A percentile compares a stretch with the other conserved stretches of the same genome.
Evolutionary conservation across 768 basidiomycete species (phyloP).

Genomic region (Suillus ampliporus): DNA sequence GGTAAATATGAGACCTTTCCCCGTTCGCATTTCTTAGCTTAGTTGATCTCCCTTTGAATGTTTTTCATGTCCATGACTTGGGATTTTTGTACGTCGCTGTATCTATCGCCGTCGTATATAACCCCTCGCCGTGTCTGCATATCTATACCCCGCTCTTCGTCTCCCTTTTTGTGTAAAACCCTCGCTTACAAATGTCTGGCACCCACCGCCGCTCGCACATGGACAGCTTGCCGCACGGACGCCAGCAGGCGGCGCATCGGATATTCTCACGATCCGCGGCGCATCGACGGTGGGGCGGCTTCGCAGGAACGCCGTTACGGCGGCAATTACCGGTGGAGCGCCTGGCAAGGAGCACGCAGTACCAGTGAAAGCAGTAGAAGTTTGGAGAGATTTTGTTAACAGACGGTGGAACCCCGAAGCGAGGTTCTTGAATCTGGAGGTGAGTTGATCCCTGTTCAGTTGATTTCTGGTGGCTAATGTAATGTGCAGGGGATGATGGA

Average conservation of each 20-base stretch:
- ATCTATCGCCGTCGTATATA: constrained; percentile 5
- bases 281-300: constrained; percentile 62
- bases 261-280: constrained; percentile 69
- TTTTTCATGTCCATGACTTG: constrained; percentile 11
- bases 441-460: constrained; percentile 44
- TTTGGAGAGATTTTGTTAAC: constrained; percentile 79
- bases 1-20: constrained; percentile 67
- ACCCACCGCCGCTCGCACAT: constrained; percentile 32
- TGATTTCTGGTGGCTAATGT: not conserved
- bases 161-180: constrained; percentile 35
- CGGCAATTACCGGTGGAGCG: constrained; percentile 17
- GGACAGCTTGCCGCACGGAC: constrained; percentile 49
- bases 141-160: constrained; percentile 23
- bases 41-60: constrained; percentile 26
- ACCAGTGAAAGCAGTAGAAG: constrained; percentile 54
- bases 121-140: constrained; percentile 6
- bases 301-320: constrained; percentile 62
- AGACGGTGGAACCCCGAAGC: constrained; percentile 73
- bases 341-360: constrained; percentile 25
- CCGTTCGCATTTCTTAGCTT: constrained; percentile 20
- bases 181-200: constrained; percentile 25
- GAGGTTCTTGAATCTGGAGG: constrained; percentile 83
- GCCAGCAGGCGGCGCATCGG: constrained; percentile 44
- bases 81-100: constrained; percentile 10
- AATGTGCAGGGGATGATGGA: constrained; percentile 70